Percentiles rank a stretch among this genome's conserved stretches.
These are phyloP conservation scores for Fagopyrum tataricum DNA, from an alignment of 148 eudicot genomes.

Conservation along the genomic window DNA sequence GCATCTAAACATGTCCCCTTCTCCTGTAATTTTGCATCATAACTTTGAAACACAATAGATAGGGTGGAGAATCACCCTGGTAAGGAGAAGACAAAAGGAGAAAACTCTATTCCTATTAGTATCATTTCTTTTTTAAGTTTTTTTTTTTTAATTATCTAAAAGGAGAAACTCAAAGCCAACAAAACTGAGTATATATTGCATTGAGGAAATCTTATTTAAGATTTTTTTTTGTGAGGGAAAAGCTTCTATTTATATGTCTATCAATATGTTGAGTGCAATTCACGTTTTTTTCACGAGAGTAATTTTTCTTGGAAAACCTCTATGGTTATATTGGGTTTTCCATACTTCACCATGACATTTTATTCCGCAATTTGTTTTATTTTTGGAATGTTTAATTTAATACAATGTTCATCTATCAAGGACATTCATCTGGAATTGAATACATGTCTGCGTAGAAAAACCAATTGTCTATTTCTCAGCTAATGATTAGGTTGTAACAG, in stretches of 20 bases:
- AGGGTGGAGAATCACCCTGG: background rate
- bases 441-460: background rate
- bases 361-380: no score
- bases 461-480: background rate
- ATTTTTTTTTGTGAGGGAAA: background rate
- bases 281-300: background rate
- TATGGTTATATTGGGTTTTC: background rate
- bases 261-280: no score
- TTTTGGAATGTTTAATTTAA: no score
- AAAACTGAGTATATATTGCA: no score
- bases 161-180: no score
- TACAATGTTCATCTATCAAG: background rate
- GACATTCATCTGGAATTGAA: no score
- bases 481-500: background rate
- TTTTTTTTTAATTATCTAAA: no score
- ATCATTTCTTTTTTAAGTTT: no score
- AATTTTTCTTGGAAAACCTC: background rate
- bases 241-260: background rate
- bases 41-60: background rate
- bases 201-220: background rate
- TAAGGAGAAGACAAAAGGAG: background rate
- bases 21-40: background rate
- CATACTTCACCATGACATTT: background rate
- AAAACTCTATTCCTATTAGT: background rate
- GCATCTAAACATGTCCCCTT: no score